Evolutionary conservation across 805 yeast genomes (phyloP).

Genomic region (Nakazawaea wickerhamii): DNA sequence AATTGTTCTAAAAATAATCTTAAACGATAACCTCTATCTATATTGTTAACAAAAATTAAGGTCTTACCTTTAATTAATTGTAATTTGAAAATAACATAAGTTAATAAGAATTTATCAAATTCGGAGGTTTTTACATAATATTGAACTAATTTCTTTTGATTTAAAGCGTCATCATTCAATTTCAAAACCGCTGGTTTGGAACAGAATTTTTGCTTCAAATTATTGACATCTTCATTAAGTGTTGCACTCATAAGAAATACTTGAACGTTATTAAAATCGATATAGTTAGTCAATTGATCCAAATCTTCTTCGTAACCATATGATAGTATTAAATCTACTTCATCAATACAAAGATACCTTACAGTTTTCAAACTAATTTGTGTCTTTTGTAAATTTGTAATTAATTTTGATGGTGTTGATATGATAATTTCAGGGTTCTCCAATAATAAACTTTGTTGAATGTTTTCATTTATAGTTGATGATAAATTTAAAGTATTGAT

Average conservation of each 20-base stretch:
- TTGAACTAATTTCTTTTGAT: constrained; percentile 63
- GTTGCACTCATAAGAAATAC: constrained; percentile 97
- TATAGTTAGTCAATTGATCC: constrained; percentile 50
- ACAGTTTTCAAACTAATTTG: constrained; percentile 50
- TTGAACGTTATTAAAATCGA: constrained; percentile 75
- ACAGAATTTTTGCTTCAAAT: constrained; percentile 72
- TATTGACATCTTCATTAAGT: constrained; percentile 76
- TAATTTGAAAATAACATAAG: constrained; percentile 89
- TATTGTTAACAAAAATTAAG: constrained; percentile 83
- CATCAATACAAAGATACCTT: constrained; percentile 80
- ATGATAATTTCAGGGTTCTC: constrained; percentile 78
- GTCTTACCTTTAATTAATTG: constrained; percentile 87
- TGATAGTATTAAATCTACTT: constrained; percentile 84
- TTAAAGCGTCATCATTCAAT: constrained; percentile 55
- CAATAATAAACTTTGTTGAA: constrained; percentile 61
- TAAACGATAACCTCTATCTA: constrained; percentile 91
- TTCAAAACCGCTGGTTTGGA: constrained; percentile 77
- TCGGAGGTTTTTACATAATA: constrained; percentile 84
- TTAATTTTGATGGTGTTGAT: constrained; percentile 80
- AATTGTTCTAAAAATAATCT: constrained; percentile 90
- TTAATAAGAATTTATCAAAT: constrained; percentile 83
- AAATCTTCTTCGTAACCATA: constrained; percentile 91
- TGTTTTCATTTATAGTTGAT: constrained; percentile 54
- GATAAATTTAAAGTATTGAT: constrained; percentile 61
- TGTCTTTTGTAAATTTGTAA: constrained; percentile 46